phyloP scores from a whole-genome alignment of 2,329 filamentous ascomycete species.

The Verruconis gallopava region DNA sequence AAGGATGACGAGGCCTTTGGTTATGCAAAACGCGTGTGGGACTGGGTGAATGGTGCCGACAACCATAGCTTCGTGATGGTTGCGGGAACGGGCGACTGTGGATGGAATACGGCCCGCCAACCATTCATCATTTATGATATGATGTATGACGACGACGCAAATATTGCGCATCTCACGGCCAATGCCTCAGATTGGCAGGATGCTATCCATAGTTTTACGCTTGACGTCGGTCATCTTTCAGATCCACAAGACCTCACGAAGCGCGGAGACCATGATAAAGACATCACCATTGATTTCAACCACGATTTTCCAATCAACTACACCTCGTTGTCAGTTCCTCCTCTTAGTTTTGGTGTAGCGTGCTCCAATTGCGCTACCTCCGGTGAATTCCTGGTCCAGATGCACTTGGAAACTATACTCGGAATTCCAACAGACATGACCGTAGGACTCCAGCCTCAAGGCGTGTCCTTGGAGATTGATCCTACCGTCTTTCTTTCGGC shows the following conservation, averaged over 20 bases:
- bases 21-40: constrained; percentile 12
- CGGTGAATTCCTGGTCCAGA: constrained; percentile 15
- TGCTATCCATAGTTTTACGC: constrained; percentile 15
- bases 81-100: constrained; percentile 15
- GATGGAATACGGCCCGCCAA: constrained; percentile 12
- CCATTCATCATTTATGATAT: constrained; percentile 10
- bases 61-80: constrained; percentile 17
- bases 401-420: constrained; percentile 14
- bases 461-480: neutral
- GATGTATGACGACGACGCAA: constrained; percentile 14
- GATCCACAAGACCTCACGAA: neutral
- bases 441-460: neutral
- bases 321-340: neutral
- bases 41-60: constrained; percentile 16
- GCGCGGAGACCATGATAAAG: constrained; percentile 14
- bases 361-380: constrained; percentile 15
- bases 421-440: constrained; percentile 12
- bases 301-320: constrained; percentile 9
- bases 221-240: constrained; percentile 13
- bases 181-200: constrained; percentile 11
- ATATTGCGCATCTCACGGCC: constrained; percentile 13
- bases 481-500: constrained; percentile 15
- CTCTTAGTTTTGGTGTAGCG: constrained; percentile 11
- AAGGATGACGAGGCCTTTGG: constrained; percentile 13
- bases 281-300: constrained; percentile 13